These are phyloP conservation scores for Podila verticillata DNA, from an alignment of 192 early-diverging fungal genomes.

Conservation along the genomic window DNA sequence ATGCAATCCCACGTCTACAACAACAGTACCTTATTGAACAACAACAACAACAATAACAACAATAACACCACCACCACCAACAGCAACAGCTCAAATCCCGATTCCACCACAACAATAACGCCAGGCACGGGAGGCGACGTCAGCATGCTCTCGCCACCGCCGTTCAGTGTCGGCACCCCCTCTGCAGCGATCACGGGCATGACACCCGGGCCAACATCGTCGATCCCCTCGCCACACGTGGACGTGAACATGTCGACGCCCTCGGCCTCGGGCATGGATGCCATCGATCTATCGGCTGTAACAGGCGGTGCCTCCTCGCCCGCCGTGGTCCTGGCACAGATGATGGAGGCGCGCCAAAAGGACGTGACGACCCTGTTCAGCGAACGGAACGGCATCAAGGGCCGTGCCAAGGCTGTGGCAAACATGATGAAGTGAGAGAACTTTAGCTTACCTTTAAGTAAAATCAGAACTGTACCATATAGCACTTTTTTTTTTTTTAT, in stretches of 20 bases:
- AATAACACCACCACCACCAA: conserved; percentile 7
- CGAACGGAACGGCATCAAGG: conserved; percentile 25
- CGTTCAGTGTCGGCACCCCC: conserved; percentile 31
- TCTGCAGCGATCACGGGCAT: neutral
- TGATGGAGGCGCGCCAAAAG: conserved; percentile 41
- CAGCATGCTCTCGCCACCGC: conserved; percentile 31
- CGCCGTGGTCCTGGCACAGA: conserved; percentile 18
- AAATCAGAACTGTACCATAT: too few relatives aligned
- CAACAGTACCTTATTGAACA: conserved; percentile 8
- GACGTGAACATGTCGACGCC: neutral
- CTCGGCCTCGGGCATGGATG: neutral
- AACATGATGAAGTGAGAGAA: conserved; percentile 22
- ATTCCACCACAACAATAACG: neutral
- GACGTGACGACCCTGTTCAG: conserved; percentile 22
- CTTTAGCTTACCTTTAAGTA: too few relatives aligned
- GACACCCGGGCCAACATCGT: conserved; percentile 21
- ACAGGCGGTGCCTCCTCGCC: neutral
- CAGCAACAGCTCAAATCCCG: conserved; percentile 5
- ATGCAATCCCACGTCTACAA: conserved; percentile 48
- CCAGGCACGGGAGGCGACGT: neutral
- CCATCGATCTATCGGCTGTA: neutral
- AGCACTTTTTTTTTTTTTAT: too few relatives aligned
- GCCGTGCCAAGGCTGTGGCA: conserved; percentile 20
- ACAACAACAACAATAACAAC: conserved; percentile 1
- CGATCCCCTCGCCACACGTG: neutral